Conservation (phyloP, 2,329 filamentous ascomycete genomes). For the Sodiomyces alkalinus region DNA sequence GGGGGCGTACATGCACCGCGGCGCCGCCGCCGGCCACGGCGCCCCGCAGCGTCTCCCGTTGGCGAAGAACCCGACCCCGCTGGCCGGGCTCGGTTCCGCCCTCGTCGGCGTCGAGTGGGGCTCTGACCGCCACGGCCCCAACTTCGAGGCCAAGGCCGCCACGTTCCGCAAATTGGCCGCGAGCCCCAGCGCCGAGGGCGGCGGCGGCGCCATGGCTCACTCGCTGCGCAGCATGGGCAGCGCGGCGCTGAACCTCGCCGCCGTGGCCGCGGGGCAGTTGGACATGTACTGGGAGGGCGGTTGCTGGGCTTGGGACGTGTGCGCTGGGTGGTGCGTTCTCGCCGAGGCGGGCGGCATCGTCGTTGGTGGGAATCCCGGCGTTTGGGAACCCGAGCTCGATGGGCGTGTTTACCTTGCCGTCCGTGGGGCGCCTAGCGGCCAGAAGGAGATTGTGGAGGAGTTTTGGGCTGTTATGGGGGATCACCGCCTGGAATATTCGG, state of each 20-base stretch:
- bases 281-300: constrained; percentile 75
- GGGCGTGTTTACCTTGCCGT: constrained; percentile 47
- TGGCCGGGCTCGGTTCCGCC: constrained; percentile 44
- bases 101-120: constrained; percentile 66
- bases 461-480: constrained; percentile 48
- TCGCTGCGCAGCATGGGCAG: constrained; percentile 54
- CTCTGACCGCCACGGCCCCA: constrained; percentile 48
- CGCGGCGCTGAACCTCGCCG: constrained; percentile 61
- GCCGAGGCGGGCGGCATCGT: constrained; percentile 60
- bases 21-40: constrained; percentile 20
- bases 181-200: constrained; percentile 39
- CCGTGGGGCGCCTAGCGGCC: constrained; percentile 41
- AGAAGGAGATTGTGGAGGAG: constrained; percentile 47
- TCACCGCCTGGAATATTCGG: constrained; percentile 30
- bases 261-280: constrained; percentile 53
- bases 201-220: constrained; percentile 67
- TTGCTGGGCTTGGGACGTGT: constrained; percentile 77
- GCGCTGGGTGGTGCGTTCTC: constrained; percentile 65
- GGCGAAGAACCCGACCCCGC: constrained; percentile 31
- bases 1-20: constrained; percentile 45
- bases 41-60: constrained; percentile 24
- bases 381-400: constrained; percentile 49
- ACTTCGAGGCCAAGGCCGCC: constrained; percentile 53
- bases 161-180: constrained; percentile 48
- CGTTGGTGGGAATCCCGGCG: constrained; percentile 57